Evolutionary conservation across 108 stramenopile species (phyloP).

Genomic region (Cyclostephanos invisitatus): DNA sequence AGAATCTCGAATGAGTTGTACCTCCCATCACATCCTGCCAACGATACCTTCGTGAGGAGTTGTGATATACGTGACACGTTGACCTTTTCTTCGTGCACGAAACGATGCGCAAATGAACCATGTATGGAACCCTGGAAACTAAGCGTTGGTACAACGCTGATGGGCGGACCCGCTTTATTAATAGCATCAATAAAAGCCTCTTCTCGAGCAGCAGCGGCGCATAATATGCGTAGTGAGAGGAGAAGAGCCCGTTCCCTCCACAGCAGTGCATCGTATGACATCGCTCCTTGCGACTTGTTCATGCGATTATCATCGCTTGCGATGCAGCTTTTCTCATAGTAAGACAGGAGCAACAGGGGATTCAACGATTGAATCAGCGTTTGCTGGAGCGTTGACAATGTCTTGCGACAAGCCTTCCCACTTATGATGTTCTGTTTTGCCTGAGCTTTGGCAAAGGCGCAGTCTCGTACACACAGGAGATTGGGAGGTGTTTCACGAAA

Average conservation of each 20-base stretch:
- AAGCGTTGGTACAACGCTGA: slow-evolving; percentile 49
- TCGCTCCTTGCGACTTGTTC: slow-evolving; percentile 9
- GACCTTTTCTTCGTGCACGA: slow-evolving; percentile 38
- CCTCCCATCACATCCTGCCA: slow-evolving; percentile 8
- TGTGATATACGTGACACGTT: slow-evolving; percentile 30
- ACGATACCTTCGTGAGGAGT: slow-evolving; percentile 15
- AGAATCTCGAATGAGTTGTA: slow-evolving; percentile 39
- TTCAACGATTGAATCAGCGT: slow-evolving; percentile 50
- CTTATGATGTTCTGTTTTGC: slow-evolving; percentile 26
- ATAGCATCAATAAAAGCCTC: slow-evolving; percentile 55
- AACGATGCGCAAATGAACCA: slow-evolving; percentile 43
- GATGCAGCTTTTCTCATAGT: slow-evolving; percentile 35
- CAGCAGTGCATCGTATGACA: slow-evolving; percentile 42
- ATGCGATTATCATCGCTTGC: slow-evolving; percentile 6
- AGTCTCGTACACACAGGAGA: slow-evolving; percentile 42
- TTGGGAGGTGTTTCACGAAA: slow-evolving; percentile 69
- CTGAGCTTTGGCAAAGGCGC: slow-evolving; percentile 10
- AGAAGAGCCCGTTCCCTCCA: slow-evolving; percentile 64
- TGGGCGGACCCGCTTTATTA: slow-evolving; percentile 10
- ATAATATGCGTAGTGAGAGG: slow-evolving; percentile 64
- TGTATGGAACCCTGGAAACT: slow-evolving; percentile 48
- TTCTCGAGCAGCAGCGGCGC: slow-evolving; percentile 68
- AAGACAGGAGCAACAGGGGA: slow-evolving; percentile 37
- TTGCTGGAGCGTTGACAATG: slow-evolving; percentile 44
- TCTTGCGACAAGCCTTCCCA: slow-evolving; percentile 26